Percentiles rank a stretch among this genome's conserved stretches.
Conservation (phyloP, 352 stramenopile species). For the Pythium apleroticum region DNA sequence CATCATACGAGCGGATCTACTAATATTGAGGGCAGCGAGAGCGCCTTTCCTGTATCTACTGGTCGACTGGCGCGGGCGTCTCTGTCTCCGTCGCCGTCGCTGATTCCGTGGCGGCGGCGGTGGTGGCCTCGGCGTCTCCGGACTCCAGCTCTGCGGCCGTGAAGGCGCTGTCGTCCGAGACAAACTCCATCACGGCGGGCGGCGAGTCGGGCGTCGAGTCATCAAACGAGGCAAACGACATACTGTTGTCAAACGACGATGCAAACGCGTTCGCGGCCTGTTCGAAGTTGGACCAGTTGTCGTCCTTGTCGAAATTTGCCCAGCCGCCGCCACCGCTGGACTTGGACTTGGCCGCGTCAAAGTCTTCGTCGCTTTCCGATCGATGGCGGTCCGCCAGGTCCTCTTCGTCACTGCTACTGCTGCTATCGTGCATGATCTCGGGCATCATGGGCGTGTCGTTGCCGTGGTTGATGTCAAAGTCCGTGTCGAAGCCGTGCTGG, state of each 20-base stretch:
- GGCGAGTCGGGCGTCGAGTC: slow-evolving; percentile 36
- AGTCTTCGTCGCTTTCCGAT: slow-evolving; percentile 29
- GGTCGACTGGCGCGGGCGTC: neutral
- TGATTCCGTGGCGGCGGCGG: neutral
- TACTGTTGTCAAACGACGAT: slow-evolving; percentile 47
- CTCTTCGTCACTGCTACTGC: slow-evolving; percentile 82
- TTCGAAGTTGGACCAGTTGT: slow-evolving; percentile 73
- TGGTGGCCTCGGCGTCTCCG: slow-evolving; percentile 2
- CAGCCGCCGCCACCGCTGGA: slow-evolving; percentile 35
- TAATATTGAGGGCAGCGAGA: neutral
- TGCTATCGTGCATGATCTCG: slow-evolving; percentile 87
- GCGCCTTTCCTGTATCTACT: slow-evolving; percentile 6
- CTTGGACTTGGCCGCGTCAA: slow-evolving; percentile 36
- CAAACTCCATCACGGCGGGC: slow-evolving; percentile 30
- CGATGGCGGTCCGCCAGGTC: slow-evolving; percentile 59
- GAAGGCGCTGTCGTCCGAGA: slow-evolving; percentile 25
- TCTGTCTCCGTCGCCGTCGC: neutral
- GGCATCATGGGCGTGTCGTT: slow-evolving; percentile 74
- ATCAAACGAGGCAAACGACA: slow-evolving; percentile 30
- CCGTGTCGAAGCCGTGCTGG: slow-evolving; percentile 62
- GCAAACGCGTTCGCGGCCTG: slow-evolving; percentile 45
- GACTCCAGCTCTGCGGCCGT: slow-evolving; percentile 11
- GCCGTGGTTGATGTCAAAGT: slow-evolving; percentile 69
- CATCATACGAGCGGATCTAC: neutral
- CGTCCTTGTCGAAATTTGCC: slow-evolving; percentile 63